phyloP scores from a whole-genome alignment of 1,284 basidiomycete genomes.

The Omphalotus olearius region DNA sequence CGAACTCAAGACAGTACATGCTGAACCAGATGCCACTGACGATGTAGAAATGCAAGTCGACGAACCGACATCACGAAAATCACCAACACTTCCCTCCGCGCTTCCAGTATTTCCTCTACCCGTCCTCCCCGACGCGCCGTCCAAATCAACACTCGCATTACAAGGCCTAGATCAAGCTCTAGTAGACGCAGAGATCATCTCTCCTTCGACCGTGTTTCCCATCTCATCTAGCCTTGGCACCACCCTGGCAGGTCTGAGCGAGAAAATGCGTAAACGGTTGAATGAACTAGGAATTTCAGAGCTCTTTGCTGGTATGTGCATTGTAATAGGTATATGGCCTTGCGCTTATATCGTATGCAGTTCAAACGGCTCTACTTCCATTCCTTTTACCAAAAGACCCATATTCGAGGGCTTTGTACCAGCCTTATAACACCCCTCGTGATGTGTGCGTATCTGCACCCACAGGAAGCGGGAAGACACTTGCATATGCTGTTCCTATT shows the following conservation, averaged over 20 bases:
- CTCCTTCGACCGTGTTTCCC: slow-evolving; percentile 47
- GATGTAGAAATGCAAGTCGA: slow-evolving; percentile 2
- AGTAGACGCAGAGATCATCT: slow-evolving; percentile 67
- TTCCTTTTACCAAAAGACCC: slow-evolving; percentile 56
- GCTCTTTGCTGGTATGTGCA: slow-evolving; percentile 79
- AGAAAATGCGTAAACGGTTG: slow-evolving; percentile 60
- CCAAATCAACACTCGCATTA: slow-evolving; percentile 59
- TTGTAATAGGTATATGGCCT: slow-evolving; percentile 9
- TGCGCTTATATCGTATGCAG: slow-evolving; percentile 32
- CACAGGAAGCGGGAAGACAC: slow-evolving; percentile 95
- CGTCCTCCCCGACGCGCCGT: slow-evolving; percentile 65
- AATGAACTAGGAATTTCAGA: slow-evolving; percentile 75
- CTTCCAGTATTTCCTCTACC: slow-evolving; percentile 74
- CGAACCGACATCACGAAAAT: slow-evolving; percentile 9
- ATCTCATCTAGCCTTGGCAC: slow-evolving; percentile 38
- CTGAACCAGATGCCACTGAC: slow-evolving; percentile 18
- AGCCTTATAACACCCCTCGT: slow-evolving; percentile 64
- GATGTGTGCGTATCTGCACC: slow-evolving; percentile 98
- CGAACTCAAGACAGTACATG: slow-evolving; percentile 9
- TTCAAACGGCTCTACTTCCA: slow-evolving; percentile 82
- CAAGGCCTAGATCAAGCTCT: slow-evolving; percentile 79
- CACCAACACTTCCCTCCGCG: slow-evolving; percentile 23
- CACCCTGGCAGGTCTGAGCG: slow-evolving; percentile 49
- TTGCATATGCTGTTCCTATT: slow-evolving; percentile 92
- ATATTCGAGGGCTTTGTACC: slow-evolving; percentile 54